These are phyloP conservation scores for Fomitiporia mediterranea DNA, from an alignment of 1,284 basidiomycete species.

Conservation along the genomic window DNA sequence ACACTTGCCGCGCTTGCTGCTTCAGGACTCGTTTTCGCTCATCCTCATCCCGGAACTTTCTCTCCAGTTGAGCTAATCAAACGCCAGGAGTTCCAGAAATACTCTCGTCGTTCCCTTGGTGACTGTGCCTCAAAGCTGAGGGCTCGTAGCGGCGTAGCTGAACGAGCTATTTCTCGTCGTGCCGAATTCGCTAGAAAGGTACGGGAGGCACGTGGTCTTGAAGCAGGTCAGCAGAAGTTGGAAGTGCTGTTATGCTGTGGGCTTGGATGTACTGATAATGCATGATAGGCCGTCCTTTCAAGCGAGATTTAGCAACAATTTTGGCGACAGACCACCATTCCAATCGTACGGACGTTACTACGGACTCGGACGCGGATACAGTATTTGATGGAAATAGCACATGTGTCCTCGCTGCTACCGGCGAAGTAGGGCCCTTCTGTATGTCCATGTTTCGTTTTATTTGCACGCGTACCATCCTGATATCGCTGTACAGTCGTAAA, in stretches of 20 bases:
- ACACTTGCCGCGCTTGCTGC: neutral
- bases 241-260: too few relatives aligned
- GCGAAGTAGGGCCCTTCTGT: neutral
- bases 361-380: conserved; percentile 10
- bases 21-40: neutral
- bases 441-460: neutral
- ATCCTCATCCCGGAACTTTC: neutral
- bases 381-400: conserved; percentile 6
- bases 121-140: conserved; percentile 1
- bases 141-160: conserved; percentile 2
- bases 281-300: neutral
- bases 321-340: neutral
- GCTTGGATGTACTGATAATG: too few relatives aligned
- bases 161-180: conserved; percentile 2
- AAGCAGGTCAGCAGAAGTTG: too few relatives aligned
- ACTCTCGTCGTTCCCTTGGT: neutral
- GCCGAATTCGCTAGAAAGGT: neutral
- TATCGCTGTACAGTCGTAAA: neutral
- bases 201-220: neutral
- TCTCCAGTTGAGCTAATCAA: conserved; percentile 4
- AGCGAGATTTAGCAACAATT: neutral
- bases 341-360: conserved; percentile 2
- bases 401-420: conserved; percentile 5
- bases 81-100: neutral
- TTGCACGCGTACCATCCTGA: neutral